These are phyloP conservation scores for Cladosporium colombiae DNA, from an alignment of 2,329 filamentous ascomycete species.

Conservation along the genomic window DNA sequence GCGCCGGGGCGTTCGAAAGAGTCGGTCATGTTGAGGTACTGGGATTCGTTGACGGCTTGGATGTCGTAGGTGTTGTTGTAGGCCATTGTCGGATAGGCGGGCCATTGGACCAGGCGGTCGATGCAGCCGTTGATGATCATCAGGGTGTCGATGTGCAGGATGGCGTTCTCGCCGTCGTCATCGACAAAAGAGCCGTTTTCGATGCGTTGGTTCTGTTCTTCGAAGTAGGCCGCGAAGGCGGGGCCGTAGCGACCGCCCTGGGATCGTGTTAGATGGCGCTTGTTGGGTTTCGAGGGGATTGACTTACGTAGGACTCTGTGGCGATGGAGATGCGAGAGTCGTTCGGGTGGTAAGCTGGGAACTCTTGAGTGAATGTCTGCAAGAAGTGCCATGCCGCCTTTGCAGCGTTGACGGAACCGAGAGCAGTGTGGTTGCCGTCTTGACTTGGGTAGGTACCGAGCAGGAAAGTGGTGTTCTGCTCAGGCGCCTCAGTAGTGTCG, in stretches of 20 bases:
- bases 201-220: constrained; percentile 61
- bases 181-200: constrained; percentile 43
- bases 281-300: constrained; percentile 54
- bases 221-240: constrained; percentile 56
- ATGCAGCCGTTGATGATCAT: constrained; percentile 56
- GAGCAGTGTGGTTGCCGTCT: constrained; percentile 47
- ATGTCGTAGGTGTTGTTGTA: constrained; percentile 61
- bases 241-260: constrained; percentile 63
- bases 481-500: constrained; percentile 33
- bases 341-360: constrained; percentile 62
- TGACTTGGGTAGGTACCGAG: constrained; percentile 55
- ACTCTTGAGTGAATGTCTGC: constrained; percentile 63
- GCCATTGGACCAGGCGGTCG: constrained; percentile 52
- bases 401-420: constrained; percentile 56
- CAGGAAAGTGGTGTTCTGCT: constrained; percentile 55
- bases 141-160: constrained; percentile 50
- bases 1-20: constrained; percentile 49
- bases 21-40: constrained; percentile 49
- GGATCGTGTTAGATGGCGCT: background rate
- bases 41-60: constrained; percentile 50
- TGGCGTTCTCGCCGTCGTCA: constrained; percentile 34
- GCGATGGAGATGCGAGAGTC: constrained; percentile 57
- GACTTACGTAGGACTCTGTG: constrained; percentile 50
- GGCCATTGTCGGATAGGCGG: constrained; percentile 47
- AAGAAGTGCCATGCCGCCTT: constrained; percentile 60